Evolutionary conservation across 1,284 basidiomycete genomes (phyloP).

Genomic region (Blastosporella zonata): DNA sequence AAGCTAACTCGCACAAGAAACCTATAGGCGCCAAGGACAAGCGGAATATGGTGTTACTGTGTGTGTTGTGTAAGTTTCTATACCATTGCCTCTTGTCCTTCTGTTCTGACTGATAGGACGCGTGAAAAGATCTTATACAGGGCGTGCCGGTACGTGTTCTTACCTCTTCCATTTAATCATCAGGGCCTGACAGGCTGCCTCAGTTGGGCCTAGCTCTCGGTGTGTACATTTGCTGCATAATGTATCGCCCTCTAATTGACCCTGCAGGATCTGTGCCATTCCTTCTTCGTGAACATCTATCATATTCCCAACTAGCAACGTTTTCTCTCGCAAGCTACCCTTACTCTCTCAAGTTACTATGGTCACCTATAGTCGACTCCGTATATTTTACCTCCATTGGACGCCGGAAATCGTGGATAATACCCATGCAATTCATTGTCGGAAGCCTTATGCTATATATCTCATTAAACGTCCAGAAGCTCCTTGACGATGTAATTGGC

Average conservation of each 20-base stretch:
- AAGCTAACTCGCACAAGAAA: slow-evolving; percentile 35
- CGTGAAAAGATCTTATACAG: slow-evolving; percentile 78
- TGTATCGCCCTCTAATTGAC: slow-evolving; percentile 7
- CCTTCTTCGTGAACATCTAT: slow-evolving; percentile 90
- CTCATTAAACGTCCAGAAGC: slow-evolving; percentile 74
- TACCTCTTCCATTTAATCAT: slow-evolving; percentile 12
- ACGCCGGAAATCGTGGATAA: slow-evolving; percentile 97
- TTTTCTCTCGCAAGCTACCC: slow-evolving; percentile 96
- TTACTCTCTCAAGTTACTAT: slow-evolving; percentile 95
- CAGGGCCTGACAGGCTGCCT: slow-evolving; percentile 7
- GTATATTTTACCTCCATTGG: slow-evolving; percentile 81
- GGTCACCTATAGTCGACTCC: slow-evolving; percentile 98
- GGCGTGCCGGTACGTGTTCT: slow-evolving; percentile 83
- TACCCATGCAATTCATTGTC: slow-evolving; percentile 93
- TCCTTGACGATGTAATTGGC: slow-evolving; percentile 76
- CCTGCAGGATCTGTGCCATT: slow-evolving; percentile 89
- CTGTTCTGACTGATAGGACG: slow-evolving; percentile 18
- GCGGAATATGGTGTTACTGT: slow-evolving; percentile 82
- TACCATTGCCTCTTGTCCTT: slow-evolving; percentile 1
- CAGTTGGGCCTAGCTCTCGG: slow-evolving; percentile 76
- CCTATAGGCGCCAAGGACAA: slow-evolving; percentile 74
- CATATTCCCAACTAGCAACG: slow-evolving; percentile 94
- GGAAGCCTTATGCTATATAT: slow-evolving; percentile 89
- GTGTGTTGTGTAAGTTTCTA: slow-evolving; percentile 78
- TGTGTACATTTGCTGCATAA: slow-evolving; percentile 27